A percentile compares a stretch with the other conserved stretches of the same genome.
These are phyloP conservation scores for Ceratocystis huliohia DNA, from an alignment of 2,329 filamentous ascomycete genomes.

Conservation along the genomic window DNA sequence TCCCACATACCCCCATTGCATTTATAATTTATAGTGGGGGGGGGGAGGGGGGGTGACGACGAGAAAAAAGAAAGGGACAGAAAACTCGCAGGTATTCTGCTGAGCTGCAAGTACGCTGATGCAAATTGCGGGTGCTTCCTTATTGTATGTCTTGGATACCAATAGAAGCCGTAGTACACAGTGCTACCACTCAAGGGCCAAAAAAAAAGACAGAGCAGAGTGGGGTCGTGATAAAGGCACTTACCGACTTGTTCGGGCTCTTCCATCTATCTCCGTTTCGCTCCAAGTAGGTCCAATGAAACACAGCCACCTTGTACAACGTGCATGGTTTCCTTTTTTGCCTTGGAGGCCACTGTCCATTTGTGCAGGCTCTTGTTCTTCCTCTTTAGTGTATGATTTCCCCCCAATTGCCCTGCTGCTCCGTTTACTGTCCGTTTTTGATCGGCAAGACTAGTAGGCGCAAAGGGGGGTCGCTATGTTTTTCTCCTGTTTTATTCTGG, in stretches of 20 bases:
- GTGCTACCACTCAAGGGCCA: background rate
- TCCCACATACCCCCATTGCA: background rate
- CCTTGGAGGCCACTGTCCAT: no score
- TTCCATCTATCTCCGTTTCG: no score
- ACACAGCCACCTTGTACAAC: slow-evolving; percentile 6
- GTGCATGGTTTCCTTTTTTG: background rate
- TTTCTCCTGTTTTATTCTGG: background rate
- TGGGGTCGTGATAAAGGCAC: background rate
- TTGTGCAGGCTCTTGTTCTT: background rate
- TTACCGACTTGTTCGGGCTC: background rate
- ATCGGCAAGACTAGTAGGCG: background rate
- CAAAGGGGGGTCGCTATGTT: background rate
- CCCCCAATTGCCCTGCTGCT: background rate
- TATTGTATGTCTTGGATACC: background rate
- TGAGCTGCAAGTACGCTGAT: background rate
- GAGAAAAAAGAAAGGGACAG: background rate
- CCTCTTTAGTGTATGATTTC: background rate
- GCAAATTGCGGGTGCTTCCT: background rate
- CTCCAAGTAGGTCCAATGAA: background rate
- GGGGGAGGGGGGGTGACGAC: background rate
- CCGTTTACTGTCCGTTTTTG: slow-evolving; percentile 2
- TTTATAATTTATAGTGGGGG: slow-evolving; percentile 2
- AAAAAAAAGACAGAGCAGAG: background rate
- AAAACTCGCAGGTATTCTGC: background rate
- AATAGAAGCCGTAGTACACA: background rate